Conservation (phyloP, 495 filamentous ascomycete species). For the Pseudomonodictys pantanalensis region DNA sequence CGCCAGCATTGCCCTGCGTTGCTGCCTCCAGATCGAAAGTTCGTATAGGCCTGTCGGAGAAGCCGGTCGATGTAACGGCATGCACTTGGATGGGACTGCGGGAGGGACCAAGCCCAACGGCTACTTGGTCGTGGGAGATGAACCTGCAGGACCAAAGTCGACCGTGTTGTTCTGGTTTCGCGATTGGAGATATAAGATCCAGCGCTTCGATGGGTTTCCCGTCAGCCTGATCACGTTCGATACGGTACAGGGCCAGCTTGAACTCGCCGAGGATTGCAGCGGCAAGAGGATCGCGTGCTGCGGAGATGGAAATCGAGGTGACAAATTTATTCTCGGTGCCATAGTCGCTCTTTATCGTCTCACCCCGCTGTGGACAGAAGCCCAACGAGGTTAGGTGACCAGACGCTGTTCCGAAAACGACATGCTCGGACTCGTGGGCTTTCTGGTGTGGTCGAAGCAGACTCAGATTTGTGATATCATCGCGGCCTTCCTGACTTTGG, state of each 20-base stretch:
- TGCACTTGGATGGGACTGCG: conserved; percentile 51
- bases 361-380: conserved; percentile 8
- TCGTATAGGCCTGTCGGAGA: conserved; percentile 42
- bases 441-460: conserved; percentile 48
- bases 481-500: conserved; percentile 53
- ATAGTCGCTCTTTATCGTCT: conserved; percentile 23
- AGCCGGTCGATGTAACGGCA: conserved; percentile 45
- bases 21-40: conserved; percentile 41
- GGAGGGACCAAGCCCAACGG: conserved; percentile 50
- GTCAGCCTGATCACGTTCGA: conserved; percentile 34
- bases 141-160: conserved; percentile 53
- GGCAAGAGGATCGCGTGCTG: conserved; percentile 29
- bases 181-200: too few species aligned
- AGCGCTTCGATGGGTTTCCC: conserved; percentile 32
- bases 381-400: conserved; percentile 42
- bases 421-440: conserved; percentile 39
- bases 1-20: conserved; percentile 21
- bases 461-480: conserved; percentile 61
- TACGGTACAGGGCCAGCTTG: conserved; percentile 43
- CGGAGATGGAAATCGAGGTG: conserved; percentile 25
- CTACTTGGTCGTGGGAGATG: conserved; percentile 49
- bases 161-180: too few species aligned
- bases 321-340: conserved; percentile 18
- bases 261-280: conserved; percentile 35
- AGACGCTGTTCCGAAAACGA: conserved; percentile 49